Percentiles rank a stretch among this genome's conserved stretches.
Conservation (phyloP, 352 stramenopile species). For the Globisporangium canariense region DNA sequence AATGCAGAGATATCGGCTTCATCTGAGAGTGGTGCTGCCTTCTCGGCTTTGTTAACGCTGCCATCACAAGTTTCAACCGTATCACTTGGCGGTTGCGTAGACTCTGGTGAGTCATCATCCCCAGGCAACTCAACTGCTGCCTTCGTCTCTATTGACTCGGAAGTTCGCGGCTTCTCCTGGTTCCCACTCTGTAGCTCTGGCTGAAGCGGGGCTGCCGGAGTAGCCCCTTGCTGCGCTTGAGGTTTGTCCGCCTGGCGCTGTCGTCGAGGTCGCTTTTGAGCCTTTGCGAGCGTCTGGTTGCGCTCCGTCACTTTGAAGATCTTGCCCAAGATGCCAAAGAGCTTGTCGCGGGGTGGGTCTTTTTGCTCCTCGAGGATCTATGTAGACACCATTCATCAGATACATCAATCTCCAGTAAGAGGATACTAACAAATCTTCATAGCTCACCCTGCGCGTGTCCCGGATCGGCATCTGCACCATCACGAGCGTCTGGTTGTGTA, state of each 20-base stretch:
- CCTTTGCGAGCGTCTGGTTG: constrained; percentile 37
- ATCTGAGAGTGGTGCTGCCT: not conserved
- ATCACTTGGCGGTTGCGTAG: not conserved
- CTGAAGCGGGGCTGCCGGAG: not conserved
- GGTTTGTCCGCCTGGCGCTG: not conserved
- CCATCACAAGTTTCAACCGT: not conserved
- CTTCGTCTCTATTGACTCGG: not conserved
- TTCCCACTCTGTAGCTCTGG: not conserved
- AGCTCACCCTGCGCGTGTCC: constrained; percentile 61
- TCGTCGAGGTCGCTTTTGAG: not conserved
- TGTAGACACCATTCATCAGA: not conserved
- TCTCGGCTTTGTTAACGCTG: not conserved
- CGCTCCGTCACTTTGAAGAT: constrained; percentile 73
- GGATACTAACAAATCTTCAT: no score
- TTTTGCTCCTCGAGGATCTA: constrained; percentile 74
- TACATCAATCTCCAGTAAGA: not conserved
- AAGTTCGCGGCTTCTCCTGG: not conserved
- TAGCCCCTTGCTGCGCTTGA: not conserved
- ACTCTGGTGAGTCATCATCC: not conserved
- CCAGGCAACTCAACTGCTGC: not conserved
- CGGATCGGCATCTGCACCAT: constrained; percentile 80
- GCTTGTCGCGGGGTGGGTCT: constrained; percentile 57
- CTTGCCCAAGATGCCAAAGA: constrained; percentile 67
- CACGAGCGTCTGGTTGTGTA: constrained; percentile 54
- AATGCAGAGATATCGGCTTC: not conserved